These are phyloP conservation scores for Thelonectria olida DNA, from an alignment of 2,329 filamentous ascomycete species.

Conservation along the genomic window DNA sequence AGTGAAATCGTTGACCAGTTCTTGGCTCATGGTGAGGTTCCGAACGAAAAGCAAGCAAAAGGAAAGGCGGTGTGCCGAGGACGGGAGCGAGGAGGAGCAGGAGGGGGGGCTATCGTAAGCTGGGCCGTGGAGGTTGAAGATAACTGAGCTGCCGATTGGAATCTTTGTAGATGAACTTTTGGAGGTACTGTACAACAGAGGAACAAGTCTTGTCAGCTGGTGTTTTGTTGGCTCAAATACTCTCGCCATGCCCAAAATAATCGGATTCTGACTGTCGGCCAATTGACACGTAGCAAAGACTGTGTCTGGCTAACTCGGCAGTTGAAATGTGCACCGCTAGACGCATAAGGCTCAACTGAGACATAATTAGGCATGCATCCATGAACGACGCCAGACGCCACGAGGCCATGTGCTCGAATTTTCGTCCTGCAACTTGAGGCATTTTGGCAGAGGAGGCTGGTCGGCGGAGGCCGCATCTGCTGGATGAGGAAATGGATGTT, in stretches of 20 bases:
- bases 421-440: background rate
- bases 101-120: background rate
- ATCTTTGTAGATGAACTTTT: background rate
- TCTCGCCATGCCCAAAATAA: background rate
- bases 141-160: background rate
- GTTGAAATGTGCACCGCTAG: background rate
- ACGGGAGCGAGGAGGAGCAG: too few species aligned
- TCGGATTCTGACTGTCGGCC: constrained; percentile 4
- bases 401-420: constrained; percentile 3
- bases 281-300: constrained; percentile 16
- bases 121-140: background rate
- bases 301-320: constrained; percentile 4
- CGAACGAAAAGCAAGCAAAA: background rate
- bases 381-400: constrained; percentile 3
- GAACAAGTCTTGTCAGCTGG: background rate
- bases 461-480: background rate
- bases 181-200: background rate
- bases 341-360: constrained; percentile 31
- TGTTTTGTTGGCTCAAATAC: constrained; percentile 17
- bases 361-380: constrained; percentile 21
- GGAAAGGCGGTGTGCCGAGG: background rate
- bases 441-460: constrained; percentile 17
- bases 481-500: background rate
- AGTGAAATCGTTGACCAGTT: constrained; percentile 38
- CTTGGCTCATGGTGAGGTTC: constrained; percentile 25